Base-by-base conservation (phyloP, 148 eudicot species). In the Amaranthus hypochondriacus region DNA sequence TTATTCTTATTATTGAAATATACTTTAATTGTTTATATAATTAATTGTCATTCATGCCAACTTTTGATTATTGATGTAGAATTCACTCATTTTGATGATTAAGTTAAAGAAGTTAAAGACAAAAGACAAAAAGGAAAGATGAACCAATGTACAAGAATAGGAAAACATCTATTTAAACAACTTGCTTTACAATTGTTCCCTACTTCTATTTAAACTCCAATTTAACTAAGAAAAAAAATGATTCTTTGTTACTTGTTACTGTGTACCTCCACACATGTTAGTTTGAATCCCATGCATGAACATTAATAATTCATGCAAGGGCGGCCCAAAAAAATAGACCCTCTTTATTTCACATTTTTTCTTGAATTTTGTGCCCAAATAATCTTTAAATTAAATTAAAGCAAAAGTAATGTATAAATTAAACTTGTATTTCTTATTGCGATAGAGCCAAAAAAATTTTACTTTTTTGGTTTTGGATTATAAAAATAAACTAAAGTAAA, bases 241-340 rank as follows among this genome's bases (percentile, higher is more conserved):
- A 6, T 60, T 75, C 14, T 47, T 53, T 54, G 5, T 28, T 21
- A 51, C 66, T 21, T 43, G 50, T 13, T 46, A 8, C 51, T 7
- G 11, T 58, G 42, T 39, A 7, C 44, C 48, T 43, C 62, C 43
- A 15, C 39, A 67, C 39, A 67, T 12, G 7, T 18, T 18, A 8
- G 39, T 67, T 2, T 13, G 49, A 70, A 77, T 62, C 54, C 69
- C 75, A 77, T 63, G 69, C 74, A 60, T 49, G 44, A 50, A 21
- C 14, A 7, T 50, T 3, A 49, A 4, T 43, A 7, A 18, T 50
- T 15, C 44, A 50, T 73, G 71, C 80, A 77, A 62, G 69, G 18
- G n/a, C n/a, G 18, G 18, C 18, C 0, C 18, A 18, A 18, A 18
- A 18, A 18, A 18, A 18, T 18, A 18, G 18, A 18, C 18, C 18